Evolutionary conservation across 163 green algal genomes (phyloP).

Genomic region (Smithsoniella earleae): DNA sequence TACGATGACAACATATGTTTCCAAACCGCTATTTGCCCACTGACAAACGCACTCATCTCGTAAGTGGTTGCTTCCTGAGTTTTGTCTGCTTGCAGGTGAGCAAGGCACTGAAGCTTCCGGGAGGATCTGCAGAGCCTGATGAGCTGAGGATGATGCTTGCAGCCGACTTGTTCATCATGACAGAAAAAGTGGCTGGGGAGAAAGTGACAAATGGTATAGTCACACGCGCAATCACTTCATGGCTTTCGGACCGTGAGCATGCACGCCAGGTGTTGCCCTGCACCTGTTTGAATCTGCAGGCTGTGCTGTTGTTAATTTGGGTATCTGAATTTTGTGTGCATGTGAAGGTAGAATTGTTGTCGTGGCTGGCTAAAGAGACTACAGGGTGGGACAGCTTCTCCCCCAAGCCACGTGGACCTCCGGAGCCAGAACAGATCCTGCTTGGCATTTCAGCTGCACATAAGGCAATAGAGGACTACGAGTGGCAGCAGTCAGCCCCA

Average conservation of each 20-base stretch:
- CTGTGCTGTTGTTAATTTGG: too few relatives aligned
- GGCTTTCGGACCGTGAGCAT: slow-evolving; percentile 20
- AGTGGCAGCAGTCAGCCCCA: slow-evolving; percentile 2
- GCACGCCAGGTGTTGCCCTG: not conserved
- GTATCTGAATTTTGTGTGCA: too few relatives aligned
- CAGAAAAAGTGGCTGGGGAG: not conserved
- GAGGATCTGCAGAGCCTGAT: not conserved
- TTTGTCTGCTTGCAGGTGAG: slow-evolving; percentile 21
- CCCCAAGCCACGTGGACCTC: not conserved
- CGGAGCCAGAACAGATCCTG: slow-evolving; percentile 3
- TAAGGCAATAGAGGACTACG: slow-evolving; percentile 5
- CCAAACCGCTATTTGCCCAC: too few relatives aligned
- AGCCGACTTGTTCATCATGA: slow-evolving; percentile 28
- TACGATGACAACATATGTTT: too few relatives aligned
- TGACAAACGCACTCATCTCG: too few relatives aligned
- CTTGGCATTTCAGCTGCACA: slow-evolving; percentile 6
- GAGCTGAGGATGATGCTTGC: slow-evolving; percentile 26
- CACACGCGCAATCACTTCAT: slow-evolving; percentile 18
- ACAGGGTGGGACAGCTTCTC: slow-evolving; percentile 21
- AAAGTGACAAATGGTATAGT: slow-evolving; percentile 28
- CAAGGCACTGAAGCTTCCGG: slow-evolving; percentile 3
- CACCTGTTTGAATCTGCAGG: not conserved
- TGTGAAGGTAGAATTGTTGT: slow-evolving; percentile 21
- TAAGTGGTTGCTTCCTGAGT: too few relatives aligned
- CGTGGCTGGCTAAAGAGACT: slow-evolving; percentile 18